Percentiles rank a stretch among this genome's conserved stretches.
Evolutionary conservation across 352 stramenopile genomes (phyloP).

Genomic region (Phytopythium chamaehyphon): DNA sequence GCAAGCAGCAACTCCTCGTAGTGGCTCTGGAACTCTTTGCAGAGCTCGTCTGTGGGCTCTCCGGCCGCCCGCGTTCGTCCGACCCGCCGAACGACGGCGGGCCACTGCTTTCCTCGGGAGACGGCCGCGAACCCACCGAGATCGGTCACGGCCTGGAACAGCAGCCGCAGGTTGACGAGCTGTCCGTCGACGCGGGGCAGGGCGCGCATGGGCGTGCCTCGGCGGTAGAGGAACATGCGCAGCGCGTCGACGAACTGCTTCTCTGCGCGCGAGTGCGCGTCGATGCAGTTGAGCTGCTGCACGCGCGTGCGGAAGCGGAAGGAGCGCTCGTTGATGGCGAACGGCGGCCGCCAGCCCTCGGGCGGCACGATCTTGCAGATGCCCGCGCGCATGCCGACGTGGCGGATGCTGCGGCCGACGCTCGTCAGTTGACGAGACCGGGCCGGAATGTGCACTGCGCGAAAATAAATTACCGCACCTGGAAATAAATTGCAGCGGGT

Average conservation of each 20-base stretch:
- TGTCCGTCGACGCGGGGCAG: constrained; percentile 68
- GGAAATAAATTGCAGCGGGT: constrained; percentile 92
- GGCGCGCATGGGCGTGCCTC: constrained; percentile 73
- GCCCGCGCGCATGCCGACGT: constrained; percentile 91
- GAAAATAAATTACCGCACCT: constrained; percentile 60
- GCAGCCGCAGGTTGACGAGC: constrained; percentile 57
- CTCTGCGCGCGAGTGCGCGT: constrained; percentile 74
- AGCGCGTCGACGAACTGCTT: constrained; percentile 77
- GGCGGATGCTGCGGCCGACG: constrained; percentile 56
- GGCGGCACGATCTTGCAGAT: constrained; percentile 99
- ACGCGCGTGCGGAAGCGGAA: constrained; percentile 94
- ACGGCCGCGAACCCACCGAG: constrained; percentile 52
- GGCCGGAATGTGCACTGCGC: not conserved
- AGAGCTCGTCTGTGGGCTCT: constrained; percentile 43
- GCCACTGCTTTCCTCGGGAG: constrained; percentile 30
- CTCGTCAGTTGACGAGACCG: not conserved
- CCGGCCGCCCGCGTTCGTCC: constrained; percentile 47
- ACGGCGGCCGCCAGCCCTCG: constrained; percentile 89
- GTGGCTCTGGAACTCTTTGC: constrained; percentile 41
- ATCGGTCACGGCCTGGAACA: constrained; percentile 63
- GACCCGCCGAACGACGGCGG: constrained; percentile 56
- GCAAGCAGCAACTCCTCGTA: constrained; percentile 49
- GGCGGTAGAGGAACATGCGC: constrained; percentile 80
- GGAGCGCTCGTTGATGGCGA: constrained; percentile 81
- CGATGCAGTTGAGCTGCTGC: constrained; percentile 93